Evolutionary conservation across 768 basidiomycete genomes (phyloP), one percentile per base, ranked within the genome.

Genomic region (Fomitopsis serialis): DNA sequence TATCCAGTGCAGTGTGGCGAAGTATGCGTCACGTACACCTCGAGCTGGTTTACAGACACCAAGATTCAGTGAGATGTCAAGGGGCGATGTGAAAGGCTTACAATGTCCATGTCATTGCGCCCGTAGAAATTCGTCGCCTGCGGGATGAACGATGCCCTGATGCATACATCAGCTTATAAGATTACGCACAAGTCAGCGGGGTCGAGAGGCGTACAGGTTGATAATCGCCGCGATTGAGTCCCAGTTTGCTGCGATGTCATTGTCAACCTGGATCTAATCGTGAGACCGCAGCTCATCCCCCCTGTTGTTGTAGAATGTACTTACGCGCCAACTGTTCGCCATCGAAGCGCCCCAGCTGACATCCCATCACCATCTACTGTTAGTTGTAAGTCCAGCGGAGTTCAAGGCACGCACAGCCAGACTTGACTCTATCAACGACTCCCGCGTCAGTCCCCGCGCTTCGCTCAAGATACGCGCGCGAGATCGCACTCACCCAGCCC

Each of bases 21-120:
- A n/a, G 23, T n/a, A n/a, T 43, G 17, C 24, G 17, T 4, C 6
- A 61, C 50, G 23, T 27, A 54, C 59, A 60, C 56, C 44, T 60
- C 59, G 24, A 60, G 58, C 59, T 54, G n/a, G n/a, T n/a, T n/a
- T n/a, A n/a, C n/a, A n/a, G n/a, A n/a, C n/a, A n/a, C n/a, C n/a
- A n/a, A n/a, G n/a, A n/a, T n/a, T n/a, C n/a, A n/a, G n/a, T n/a
- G n/a, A n/a, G n/a, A n/a, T 11, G 23, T 9, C 12, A 1, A 17
- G 40, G 11, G 21, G 22, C 19, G 27, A 19, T 13, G 29, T 37
- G 8, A 8, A 51, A 27, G 56, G 52, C 70, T 23, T 55, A 84
- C 84, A 48, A 87, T 84, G 64, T 87, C 84, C 70, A 87, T 71
- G 62, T 87, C 85, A 53, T 84, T 84, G 53, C 78, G 77, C n/a